Evolutionary conservation across 805 yeast species (phyloP).

Genomic region (Candida morakotiae): DNA sequence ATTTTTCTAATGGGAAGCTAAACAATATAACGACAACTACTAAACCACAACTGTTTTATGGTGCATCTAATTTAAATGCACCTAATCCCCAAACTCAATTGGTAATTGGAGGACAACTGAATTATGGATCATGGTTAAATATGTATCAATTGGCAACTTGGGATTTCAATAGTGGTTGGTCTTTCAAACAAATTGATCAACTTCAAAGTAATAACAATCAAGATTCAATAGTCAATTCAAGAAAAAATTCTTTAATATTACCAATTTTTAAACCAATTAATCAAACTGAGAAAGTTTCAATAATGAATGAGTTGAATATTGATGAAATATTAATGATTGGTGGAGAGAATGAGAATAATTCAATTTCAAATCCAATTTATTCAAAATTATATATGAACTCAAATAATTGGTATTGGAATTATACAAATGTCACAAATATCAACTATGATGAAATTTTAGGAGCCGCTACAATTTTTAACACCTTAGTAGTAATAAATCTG

Average conservation of each 20-base stretch:
- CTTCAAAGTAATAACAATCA: too few species aligned
- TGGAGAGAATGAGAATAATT: conserved; percentile 37
- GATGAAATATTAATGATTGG: conserved; percentile 54
- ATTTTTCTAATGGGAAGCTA: conserved; percentile 28
- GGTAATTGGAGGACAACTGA: conserved; percentile 64
- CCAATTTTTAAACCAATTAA: conserved; percentile 44
- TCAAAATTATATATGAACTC: conserved; percentile 33
- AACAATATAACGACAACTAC: conserved; percentile 45
- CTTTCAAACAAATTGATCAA: conserved; percentile 40
- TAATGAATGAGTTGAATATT: conserved; percentile 30
- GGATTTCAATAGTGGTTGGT: conserved; percentile 67
- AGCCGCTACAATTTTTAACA: conserved; percentile 49
- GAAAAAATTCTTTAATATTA: conserved; percentile 49
- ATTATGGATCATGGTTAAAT: conserved; percentile 66
- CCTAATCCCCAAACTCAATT: conserved; percentile 45
- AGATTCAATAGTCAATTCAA: conserved; percentile 42
- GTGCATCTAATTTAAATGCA: conserved; percentile 43
- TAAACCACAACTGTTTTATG: conserved; percentile 53
- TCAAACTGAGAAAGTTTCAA: conserved; percentile 20
- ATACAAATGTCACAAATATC: conserved; percentile 9
- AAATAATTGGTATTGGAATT: conserved; percentile 38
- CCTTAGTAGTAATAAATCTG: conserved; percentile 41
- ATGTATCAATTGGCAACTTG: conserved; percentile 73
- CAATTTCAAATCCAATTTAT: conserved; percentile 36
- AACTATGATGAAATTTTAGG: conserved; percentile 36